A percentile compares a stretch with the other conserved stretches of the same genome.
phyloP scores from a whole-genome alignment of 2,329 filamentous ascomycete species.

The Amesomyces nigricolor region DNA sequence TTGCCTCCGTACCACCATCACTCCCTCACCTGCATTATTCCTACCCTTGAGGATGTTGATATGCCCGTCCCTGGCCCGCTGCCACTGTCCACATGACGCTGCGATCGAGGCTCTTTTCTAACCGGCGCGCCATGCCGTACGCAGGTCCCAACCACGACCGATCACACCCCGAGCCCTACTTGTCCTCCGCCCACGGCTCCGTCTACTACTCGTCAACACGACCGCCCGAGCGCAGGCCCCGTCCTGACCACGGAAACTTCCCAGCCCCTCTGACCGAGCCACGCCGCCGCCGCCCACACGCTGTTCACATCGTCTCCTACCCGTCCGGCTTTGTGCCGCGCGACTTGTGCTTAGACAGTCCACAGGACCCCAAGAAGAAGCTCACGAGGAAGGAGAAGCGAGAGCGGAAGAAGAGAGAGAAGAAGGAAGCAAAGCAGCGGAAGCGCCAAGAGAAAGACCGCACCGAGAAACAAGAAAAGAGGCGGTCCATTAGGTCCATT shows the following conservation, averaged over 20 bases:
- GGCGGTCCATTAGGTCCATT: conserved; percentile 28
- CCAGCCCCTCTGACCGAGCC: conserved; percentile 42
- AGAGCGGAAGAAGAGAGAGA: conserved; percentile 26
- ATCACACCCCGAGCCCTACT: conserved; percentile 22
- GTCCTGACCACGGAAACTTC: conserved; percentile 26
- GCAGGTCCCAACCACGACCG: conserved; percentile 26
- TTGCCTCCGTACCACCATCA: neutral
- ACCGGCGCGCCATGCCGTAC: conserved; percentile 20
- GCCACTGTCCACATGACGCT: conserved; percentile 13
- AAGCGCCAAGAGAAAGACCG: conserved; percentile 23
- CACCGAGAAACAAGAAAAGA: conserved; percentile 27
- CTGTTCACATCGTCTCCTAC: conserved; percentile 50
- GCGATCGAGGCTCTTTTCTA: conserved; percentile 16
- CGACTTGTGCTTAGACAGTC: conserved; percentile 34
- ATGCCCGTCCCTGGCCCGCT: conserved; percentile 5
- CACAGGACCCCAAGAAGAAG: conserved; percentile 29
- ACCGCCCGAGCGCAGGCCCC: conserved; percentile 23
- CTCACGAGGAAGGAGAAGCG: conserved; percentile 38
- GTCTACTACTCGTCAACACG: conserved; percentile 28
- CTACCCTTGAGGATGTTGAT: neutral
- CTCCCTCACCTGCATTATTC: neutral
- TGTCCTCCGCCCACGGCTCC: conserved; percentile 23
- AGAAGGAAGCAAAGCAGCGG: conserved; percentile 29
- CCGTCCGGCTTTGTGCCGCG: conserved; percentile 37
- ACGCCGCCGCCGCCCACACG: conserved; percentile 48